Conservation (phyloP, 1,284 basidiomycete species). For the Veloporphyrellus conicus region DNA sequence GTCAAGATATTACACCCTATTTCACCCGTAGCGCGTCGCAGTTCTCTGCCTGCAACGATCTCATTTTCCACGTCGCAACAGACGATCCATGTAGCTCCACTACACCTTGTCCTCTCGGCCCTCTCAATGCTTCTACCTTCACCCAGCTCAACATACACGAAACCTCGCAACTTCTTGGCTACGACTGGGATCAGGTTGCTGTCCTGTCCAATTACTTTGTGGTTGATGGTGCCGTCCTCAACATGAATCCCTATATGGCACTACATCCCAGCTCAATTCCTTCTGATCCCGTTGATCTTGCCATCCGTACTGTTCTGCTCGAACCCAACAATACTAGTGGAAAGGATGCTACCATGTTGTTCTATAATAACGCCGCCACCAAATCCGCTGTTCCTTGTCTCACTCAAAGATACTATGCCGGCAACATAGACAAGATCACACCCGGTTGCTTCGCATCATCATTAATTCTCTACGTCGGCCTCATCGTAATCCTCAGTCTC, state of each 20-base stretch:
- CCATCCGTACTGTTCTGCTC: conserved; percentile 73
- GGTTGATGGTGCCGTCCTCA: conserved; percentile 90
- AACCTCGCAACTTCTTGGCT: conserved; percentile 70
- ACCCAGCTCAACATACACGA: conserved; percentile 57
- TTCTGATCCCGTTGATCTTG: conserved; percentile 77
- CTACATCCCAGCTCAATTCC: conserved; percentile 67
- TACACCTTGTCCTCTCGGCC: conserved; percentile 59
- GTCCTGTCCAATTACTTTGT: conserved; percentile 72
- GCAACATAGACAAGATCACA: conserved; percentile 94
- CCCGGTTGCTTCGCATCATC: conserved; percentile 93
- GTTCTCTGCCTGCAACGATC: conserved; percentile 60
- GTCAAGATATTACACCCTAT: conserved; percentile 84
- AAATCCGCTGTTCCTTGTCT: conserved; percentile 75
- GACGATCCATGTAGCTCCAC: conserved; percentile 66
- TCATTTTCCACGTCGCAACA: conserved; percentile 64
- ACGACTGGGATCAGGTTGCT: conserved; percentile 84
- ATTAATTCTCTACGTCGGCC: conserved; percentile 86
- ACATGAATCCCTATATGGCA: conserved; percentile 83
- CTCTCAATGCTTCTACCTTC: conserved; percentile 57
- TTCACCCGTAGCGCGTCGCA: conserved; percentile 69
- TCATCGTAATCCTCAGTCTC: conserved; percentile 87
- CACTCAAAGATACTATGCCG: conserved; percentile 81
- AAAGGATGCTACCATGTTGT: conserved; percentile 86
- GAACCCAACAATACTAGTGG: conserved; percentile 54
- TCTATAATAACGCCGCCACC: conserved; percentile 68